These are phyloP conservation scores for Barbarea vulgaris DNA, from an alignment of 345 rosid species.

Conservation along the genomic window DNA sequence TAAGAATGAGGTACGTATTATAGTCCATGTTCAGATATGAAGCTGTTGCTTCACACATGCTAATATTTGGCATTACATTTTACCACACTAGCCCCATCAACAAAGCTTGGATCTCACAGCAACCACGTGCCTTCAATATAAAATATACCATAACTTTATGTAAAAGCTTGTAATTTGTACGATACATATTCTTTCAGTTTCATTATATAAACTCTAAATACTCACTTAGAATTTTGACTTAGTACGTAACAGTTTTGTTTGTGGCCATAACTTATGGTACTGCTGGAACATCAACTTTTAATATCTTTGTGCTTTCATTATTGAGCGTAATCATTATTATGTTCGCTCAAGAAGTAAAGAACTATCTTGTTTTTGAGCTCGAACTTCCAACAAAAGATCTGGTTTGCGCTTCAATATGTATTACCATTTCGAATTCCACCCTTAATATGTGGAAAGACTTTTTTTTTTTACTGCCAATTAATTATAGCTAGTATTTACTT, in stretches of 20 bases:
- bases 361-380: too few species aligned
- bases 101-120: not conserved
- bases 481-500: not conserved
- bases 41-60: not conserved
- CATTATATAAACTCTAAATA: too few species aligned
- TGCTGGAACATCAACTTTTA: too few species aligned
- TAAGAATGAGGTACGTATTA: not conserved
- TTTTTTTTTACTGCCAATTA: not conserved
- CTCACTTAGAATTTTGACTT: too few species aligned
- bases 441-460: not conserved
- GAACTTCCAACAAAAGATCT: not conserved
- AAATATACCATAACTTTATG: not conserved
- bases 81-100: not conserved
- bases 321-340: not conserved
- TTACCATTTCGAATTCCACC: not conserved
- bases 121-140: not conserved
- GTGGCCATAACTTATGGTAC: too few species aligned
- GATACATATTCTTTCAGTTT: too few species aligned
- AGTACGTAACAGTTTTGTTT: too few species aligned
- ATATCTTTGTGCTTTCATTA: too few species aligned
- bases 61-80: not conserved
- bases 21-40: not conserved
- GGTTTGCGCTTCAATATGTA: not conserved
- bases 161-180: not conserved
- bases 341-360: not conserved